A percentile compares a stretch with the other conserved stretches of the same genome.
phyloP scores from a whole-genome alignment of 305 asterid genomes.

The Fraxinus ornus region DNA sequence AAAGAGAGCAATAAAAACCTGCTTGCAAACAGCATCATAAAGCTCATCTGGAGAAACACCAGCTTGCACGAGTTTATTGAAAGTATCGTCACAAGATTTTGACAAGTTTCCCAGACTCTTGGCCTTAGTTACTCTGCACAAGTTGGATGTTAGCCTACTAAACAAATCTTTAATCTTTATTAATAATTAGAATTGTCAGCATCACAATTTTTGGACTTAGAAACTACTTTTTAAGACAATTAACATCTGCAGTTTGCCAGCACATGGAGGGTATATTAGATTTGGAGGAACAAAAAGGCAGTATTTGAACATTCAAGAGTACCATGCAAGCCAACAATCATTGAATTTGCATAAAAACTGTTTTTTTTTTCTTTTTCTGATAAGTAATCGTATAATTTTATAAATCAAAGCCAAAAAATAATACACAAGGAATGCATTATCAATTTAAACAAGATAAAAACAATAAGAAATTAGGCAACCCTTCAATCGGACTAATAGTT shows the following conservation, averaged over 20 bases:
- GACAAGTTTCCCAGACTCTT: constrained; percentile 54
- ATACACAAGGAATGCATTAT: too few relatives aligned
- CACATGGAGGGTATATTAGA: neutral
- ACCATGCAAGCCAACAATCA: neutral
- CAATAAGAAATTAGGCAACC: too few relatives aligned
- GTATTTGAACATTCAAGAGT: neutral
- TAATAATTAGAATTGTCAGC: neutral
- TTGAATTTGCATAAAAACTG: constrained; percentile 1
- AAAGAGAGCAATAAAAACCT: constrained; percentile 44
- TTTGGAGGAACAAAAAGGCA: neutral
- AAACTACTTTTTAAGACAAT: neutral
- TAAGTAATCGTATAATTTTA: too few relatives aligned
- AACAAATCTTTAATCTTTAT: neutral
- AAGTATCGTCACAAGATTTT: constrained; percentile 88
- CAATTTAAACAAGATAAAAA: too few relatives aligned
- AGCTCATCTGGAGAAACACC: constrained; percentile 82
- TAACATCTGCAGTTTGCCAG: neutral
- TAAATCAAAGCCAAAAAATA: too few relatives aligned
- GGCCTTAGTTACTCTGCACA: constrained; percentile 74
- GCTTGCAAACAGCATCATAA: constrained; percentile 83
- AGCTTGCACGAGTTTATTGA: constrained; percentile 75
- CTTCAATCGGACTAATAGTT: too few relatives aligned
- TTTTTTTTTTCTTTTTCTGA: neutral
- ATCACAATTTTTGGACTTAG: constrained; percentile 4
- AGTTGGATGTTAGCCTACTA: constrained; percentile 20